Conservation (phyloP, 164 flowering plant species). For the Hamamelis virginiana region DNA sequence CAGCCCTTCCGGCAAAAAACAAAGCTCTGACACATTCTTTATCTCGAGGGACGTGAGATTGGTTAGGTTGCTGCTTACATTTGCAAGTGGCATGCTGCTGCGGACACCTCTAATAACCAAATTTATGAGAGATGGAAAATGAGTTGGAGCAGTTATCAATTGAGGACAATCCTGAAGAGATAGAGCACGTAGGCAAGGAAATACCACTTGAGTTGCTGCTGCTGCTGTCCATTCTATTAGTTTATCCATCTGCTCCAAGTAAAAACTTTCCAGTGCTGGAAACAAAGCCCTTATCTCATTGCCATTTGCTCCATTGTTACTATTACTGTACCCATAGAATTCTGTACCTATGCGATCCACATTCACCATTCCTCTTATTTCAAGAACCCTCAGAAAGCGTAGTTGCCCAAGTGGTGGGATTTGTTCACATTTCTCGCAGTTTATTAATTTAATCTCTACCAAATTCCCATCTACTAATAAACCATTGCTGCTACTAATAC, state of each 20-base stretch:
- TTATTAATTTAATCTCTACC: not conserved
- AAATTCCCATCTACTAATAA: too few relatives aligned
- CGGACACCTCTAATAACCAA: too few relatives aligned
- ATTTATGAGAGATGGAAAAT: slow-evolving; percentile 12
- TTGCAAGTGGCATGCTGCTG: too few relatives aligned
- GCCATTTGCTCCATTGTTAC: not conserved
- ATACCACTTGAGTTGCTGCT: not conserved
- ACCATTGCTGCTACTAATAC: too few relatives aligned
- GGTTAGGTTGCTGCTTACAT: too few relatives aligned
- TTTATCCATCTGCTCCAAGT: not conserved
- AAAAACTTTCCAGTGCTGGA: slow-evolving; percentile 16
- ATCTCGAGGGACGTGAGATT: too few relatives aligned
- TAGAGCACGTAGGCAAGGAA: slow-evolving; percentile 20
- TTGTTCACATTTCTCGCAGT: not conserved
- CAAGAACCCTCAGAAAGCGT: slow-evolving; percentile 13
- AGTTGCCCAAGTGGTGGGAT: slow-evolving; percentile 23
- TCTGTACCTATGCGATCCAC: slow-evolving; percentile 15
- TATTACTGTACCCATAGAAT: not conserved
- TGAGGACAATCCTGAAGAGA: not conserved
- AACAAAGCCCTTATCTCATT: not conserved
- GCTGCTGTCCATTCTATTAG: slow-evolving; percentile 22
- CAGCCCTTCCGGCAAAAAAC: too few relatives aligned
- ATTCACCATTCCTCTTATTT: not conserved
- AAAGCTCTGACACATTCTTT: too few relatives aligned
- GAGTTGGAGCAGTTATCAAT: not conserved